phyloP scores from a whole-genome alignment of 2,329 filamentous ascomycete genomes.

The Pseudocercospora macadamiae region DNA sequence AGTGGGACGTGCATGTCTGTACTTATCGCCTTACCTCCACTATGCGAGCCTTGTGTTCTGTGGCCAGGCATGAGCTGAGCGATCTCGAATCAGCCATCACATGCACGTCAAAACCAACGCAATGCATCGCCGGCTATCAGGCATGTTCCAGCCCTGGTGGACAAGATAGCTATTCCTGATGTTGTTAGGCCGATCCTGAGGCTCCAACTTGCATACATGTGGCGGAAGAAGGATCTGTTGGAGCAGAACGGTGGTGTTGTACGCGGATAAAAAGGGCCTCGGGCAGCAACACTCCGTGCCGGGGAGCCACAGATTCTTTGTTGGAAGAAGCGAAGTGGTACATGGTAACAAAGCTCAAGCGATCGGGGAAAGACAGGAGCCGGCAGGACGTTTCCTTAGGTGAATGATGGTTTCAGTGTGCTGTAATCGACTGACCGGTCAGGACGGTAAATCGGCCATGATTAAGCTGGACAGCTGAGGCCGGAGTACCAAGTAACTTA shows the following conservation, averaged over 20 bases:
- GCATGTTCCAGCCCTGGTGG: not conserved
- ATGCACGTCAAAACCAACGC: not conserved
- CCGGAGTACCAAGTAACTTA: too few relatives aligned
- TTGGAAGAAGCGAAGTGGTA: too few relatives aligned
- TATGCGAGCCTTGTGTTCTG: not conserved
- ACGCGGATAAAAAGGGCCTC: not conserved
- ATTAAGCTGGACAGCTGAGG: too few relatives aligned
- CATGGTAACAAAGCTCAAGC: not conserved
- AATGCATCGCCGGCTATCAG: not conserved
- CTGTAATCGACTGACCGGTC: too few relatives aligned
- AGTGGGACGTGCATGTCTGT: not conserved
- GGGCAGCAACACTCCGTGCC: not conserved
- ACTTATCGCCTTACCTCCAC: not conserved
- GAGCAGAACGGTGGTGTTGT: too few relatives aligned
- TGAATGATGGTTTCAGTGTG: too few relatives aligned
- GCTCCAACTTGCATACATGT: not conserved
- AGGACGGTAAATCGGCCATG: too few relatives aligned
- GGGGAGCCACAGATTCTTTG: not conserved
- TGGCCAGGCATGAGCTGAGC: not conserved
- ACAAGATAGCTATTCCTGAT: too few relatives aligned
- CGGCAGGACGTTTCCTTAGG: too few relatives aligned
- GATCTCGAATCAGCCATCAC: not conserved
- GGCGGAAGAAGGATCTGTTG: not conserved
- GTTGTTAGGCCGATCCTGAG: not conserved
- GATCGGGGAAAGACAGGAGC: too few relatives aligned